These are phyloP conservation scores for Eutypa lata DNA, from an alignment of 2,329 filamentous ascomycete species.

Conservation along the genomic window DNA sequence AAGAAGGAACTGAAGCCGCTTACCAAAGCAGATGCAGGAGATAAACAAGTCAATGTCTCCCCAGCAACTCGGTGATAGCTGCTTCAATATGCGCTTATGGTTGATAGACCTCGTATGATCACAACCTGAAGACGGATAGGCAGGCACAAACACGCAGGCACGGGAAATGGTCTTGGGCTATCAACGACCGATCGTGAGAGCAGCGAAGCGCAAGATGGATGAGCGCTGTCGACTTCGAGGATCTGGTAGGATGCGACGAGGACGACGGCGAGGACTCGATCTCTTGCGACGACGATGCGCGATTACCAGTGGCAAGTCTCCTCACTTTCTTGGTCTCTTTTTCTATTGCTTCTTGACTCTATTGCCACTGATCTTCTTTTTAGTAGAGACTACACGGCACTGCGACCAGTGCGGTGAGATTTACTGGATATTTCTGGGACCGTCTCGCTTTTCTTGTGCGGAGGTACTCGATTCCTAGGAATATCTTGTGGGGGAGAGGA, in stretches of 20 bases:
- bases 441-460: constrained; percentile 13
- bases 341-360: constrained; percentile 22
- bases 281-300: constrained; percentile 22
- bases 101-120: constrained; percentile 27
- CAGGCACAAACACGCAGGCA: constrained; percentile 22
- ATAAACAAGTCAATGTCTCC: constrained; percentile 99
- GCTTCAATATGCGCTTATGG: constrained; percentile 19
- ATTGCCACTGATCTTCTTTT: constrained; percentile 9
- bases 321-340: constrained; percentile 17
- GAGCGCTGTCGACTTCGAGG: constrained; percentile 26
- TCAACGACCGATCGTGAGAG: constrained; percentile 13
- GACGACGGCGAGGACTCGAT: constrained; percentile 25
- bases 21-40: constrained; percentile 77
- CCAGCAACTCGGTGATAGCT: constrained; percentile 45
- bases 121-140: constrained; percentile 17
- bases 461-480: neutral
- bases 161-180: constrained; percentile 3
- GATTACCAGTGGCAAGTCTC: constrained; percentile 9
- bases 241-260: constrained; percentile 26
- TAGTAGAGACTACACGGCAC: constrained; percentile 31
- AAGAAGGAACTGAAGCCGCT: constrained; percentile 27
- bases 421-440: constrained; percentile 14
- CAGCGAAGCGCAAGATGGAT: constrained; percentile 26
- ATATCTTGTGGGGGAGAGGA: neutral
- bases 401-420: constrained; percentile 28